Percentiles rank a stretch among this genome's conserved stretches.
Evolutionary conservation across 768 basidiomycete species (phyloP).

Genomic region (Collybiopsis confluens): DNA sequence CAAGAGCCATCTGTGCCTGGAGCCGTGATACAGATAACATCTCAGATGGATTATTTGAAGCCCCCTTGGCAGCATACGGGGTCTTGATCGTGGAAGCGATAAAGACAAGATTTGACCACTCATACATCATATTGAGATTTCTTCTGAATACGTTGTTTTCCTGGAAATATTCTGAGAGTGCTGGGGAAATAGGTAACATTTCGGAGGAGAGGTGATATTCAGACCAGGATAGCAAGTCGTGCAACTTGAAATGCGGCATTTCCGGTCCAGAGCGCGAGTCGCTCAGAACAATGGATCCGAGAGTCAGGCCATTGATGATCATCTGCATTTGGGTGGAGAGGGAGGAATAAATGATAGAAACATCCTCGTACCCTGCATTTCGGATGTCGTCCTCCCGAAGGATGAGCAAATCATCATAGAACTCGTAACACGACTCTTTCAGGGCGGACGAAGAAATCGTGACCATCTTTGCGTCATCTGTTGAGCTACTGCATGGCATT

Average conservation of each 20-base stretch:
- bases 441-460: constrained; percentile 49
- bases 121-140: constrained; percentile 54
- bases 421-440: constrained; percentile 50
- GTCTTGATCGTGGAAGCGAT: constrained; percentile 55
- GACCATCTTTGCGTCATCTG: constrained; percentile 41
- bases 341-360: constrained; percentile 54
- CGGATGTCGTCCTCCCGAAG: constrained; percentile 42
- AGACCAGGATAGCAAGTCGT: constrained; percentile 45
- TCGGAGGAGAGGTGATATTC: constrained; percentile 45
- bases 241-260: constrained; percentile 58
- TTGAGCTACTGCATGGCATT: constrained; percentile 34
- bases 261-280: constrained; percentile 25
- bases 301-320: constrained; percentile 58
- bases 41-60: constrained; percentile 25
- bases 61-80: constrained; percentile 26
- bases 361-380: constrained; percentile 60
- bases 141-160: constrained; percentile 39
- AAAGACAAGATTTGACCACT: constrained; percentile 63
- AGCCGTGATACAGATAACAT: constrained; percentile 41
- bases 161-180: constrained; percentile 49
- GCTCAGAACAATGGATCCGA: constrained; percentile 59
- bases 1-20: constrained; percentile 15
- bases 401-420: constrained; percentile 43
- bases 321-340: constrained; percentile 68
- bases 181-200: constrained; percentile 36